phyloP scores from a whole-genome alignment of 2,329 filamentous ascomycete species.

The Clonostachys solani region DNA sequence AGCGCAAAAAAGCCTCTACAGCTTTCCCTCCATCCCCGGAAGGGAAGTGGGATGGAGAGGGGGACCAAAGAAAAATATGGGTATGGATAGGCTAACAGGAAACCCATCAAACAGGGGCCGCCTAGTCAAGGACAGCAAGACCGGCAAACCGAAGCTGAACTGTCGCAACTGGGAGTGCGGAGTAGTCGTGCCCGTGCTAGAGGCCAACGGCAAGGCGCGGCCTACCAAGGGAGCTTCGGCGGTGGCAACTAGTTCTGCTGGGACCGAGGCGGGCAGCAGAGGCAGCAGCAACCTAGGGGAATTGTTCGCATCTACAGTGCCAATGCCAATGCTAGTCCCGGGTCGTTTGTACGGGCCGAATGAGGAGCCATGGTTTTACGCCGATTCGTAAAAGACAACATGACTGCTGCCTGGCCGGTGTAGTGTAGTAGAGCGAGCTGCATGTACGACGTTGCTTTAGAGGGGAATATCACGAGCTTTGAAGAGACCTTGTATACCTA shows the following conservation, averaged over 20 bases:
- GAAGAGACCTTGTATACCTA: too few species aligned
- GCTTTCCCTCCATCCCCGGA: too few species aligned
- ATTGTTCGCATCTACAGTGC: conserved; percentile 51
- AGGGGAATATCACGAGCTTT: too few species aligned
- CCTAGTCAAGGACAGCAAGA: conserved; percentile 64
- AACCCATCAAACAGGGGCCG: conserved; percentile 59
- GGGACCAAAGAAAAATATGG: background rate
- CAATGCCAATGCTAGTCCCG: conserved; percentile 62
- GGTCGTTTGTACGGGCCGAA: conserved; percentile 40
- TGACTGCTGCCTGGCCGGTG: too few species aligned
- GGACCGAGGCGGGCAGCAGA: background rate
- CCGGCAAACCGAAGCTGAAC: conserved; percentile 68
- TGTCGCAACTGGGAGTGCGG: conserved; percentile 97
- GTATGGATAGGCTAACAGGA: conserved; percentile 9
- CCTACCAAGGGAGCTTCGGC: conserved; percentile 5
- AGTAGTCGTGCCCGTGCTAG: conserved; percentile 63
- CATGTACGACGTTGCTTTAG: too few species aligned
- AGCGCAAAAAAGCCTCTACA: too few species aligned
- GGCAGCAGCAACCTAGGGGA: conserved; percentile 7
- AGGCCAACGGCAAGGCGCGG: background rate
- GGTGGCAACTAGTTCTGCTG: background rate
- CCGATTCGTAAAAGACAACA: background rate
- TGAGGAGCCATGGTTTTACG: conserved; percentile 38
- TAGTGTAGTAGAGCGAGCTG: too few species aligned
- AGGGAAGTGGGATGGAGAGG: too few species aligned